Conservation (phyloP, 169 alveolate species). For the Eimeria sp. region DNA sequence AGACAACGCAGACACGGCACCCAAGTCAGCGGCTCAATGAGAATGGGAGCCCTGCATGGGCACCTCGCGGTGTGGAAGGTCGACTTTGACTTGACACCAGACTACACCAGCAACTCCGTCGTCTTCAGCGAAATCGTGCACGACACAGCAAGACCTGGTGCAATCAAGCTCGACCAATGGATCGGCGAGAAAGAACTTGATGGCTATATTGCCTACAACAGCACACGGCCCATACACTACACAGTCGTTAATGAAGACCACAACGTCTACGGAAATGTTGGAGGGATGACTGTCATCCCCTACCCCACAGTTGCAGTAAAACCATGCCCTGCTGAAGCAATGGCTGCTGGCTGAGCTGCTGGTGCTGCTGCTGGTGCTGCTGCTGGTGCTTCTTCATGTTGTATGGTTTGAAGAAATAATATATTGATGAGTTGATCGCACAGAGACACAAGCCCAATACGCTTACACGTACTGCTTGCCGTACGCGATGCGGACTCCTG, state of each 20-base stretch:
- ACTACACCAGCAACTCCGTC: conserved; percentile 85
- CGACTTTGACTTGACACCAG: conserved; percentile 87
- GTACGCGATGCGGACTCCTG: background rate
- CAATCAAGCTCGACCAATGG: conserved; percentile 83
- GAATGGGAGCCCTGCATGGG: conserved; percentile 88
- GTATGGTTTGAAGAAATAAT: background rate
- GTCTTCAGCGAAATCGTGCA: conserved; percentile 84
- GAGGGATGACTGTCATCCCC: conserved; percentile 85
- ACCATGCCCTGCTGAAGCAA: background rate
- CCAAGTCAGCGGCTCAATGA: conserved; percentile 86
- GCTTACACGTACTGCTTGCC: background rate
- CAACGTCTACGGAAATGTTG: conserved; percentile 87
- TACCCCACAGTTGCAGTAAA: conserved; percentile 79
- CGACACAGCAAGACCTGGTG: conserved; percentile 86
- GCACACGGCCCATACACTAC: conserved; percentile 86
- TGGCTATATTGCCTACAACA: conserved; percentile 84
- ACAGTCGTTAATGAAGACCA: conserved; percentile 85
- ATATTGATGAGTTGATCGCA: background rate
- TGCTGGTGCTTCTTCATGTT: background rate
- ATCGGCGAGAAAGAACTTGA: conserved; percentile 86
- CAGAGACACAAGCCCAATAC: background rate
- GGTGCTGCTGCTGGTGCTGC: background rate
- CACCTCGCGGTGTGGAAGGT: conserved; percentile 88
- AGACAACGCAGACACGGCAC: conserved; percentile 86
- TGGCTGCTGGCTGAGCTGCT: background rate